These are phyloP conservation scores for Sinapis alba DNA, from an alignment of 441 rosid genomes.

Conservation along the genomic window DNA sequence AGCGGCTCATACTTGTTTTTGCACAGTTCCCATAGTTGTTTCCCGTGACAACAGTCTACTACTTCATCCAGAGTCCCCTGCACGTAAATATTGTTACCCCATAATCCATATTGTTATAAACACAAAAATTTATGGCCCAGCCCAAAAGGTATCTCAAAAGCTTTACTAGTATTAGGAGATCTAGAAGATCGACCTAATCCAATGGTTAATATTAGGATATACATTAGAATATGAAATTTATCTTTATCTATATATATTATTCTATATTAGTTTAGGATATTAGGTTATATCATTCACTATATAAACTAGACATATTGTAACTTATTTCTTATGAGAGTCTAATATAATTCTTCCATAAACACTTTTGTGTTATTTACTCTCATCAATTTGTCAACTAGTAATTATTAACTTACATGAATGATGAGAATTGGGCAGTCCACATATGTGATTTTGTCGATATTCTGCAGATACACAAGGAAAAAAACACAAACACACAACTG, in stretches of 20 bases:
- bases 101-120: background rate
- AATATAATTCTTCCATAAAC: too few relatives aligned
- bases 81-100: background rate
- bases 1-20: conserved; percentile 87
- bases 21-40: conserved; percentile 86
- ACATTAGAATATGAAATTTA: too few relatives aligned
- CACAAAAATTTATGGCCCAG: background rate
- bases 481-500: background rate
- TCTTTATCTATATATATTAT: too few relatives aligned
- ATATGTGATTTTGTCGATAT: conserved; percentile 85
- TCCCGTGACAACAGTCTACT: conserved; percentile 89
- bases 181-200: too few relatives aligned
- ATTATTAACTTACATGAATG: conserved; percentile 78
- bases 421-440: conserved; percentile 83
- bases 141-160: background rate
- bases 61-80: conserved; percentile 95
- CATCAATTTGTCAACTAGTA: too few relatives aligned
- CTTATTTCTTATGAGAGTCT: too few relatives aligned
- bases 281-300: too few relatives aligned
- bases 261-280: too few relatives aligned
- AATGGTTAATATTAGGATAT: too few relatives aligned
- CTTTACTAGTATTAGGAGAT: too few relatives aligned
- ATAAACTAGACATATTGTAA: too few relatives aligned
- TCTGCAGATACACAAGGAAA: conserved; percentile 50
- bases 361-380: too few relatives aligned